Base-by-base conservation (phyloP, 2,329 filamentous ascomycete genomes). In the Fusarium staphyleae region DNA sequence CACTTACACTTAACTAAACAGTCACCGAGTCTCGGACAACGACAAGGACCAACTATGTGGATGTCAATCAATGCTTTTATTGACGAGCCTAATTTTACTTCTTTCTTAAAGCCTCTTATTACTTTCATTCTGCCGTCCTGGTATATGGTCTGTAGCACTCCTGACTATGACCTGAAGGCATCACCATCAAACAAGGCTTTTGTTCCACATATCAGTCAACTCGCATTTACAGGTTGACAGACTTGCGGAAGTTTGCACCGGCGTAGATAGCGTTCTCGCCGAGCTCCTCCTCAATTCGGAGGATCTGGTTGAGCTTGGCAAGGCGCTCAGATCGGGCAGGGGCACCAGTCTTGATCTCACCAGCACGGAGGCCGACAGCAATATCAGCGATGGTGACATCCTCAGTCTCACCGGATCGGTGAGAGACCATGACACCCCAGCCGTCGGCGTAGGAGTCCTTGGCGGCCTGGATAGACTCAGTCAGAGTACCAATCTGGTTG, bases 371-470 rank as follows among this genome's bases (percentile, higher is more conserved):
- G 82, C 95, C 95, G 69, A 99, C 95, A 65, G 93, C 92, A 69
- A 99, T 95, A 76, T 99, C 95, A 69, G 95, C 89, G 76, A 99
- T 99, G 79, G 95, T 99, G 70, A 99, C 95, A 82, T 99, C 95
- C 82, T 98, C 95, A 57, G 95, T 99, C 89, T 99, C 95, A 77
- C 95, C 95, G 61, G 95, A 99, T 71, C 95, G 89, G 86, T 99
- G 95, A 66, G 95, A 98, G 65, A 99, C 95, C 95, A 99, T 98
- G 82, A 99, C 93, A 76, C 93, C 93, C 95, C 95, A 99, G 76
- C 86, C 87, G 70, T 91, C 93, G 68, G 89, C 90, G 76, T 95
- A 98, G 44, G 93, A 96, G 81, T 98, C 95, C 87, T 98, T 97
- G 77, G 95, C 93, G 50, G 95, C 95, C 84, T 98, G 93, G 81